These are phyloP conservation scores for Diaporthe citri DNA, from an alignment of 2,329 filamentous ascomycete species.

Conservation along the genomic window DNA sequence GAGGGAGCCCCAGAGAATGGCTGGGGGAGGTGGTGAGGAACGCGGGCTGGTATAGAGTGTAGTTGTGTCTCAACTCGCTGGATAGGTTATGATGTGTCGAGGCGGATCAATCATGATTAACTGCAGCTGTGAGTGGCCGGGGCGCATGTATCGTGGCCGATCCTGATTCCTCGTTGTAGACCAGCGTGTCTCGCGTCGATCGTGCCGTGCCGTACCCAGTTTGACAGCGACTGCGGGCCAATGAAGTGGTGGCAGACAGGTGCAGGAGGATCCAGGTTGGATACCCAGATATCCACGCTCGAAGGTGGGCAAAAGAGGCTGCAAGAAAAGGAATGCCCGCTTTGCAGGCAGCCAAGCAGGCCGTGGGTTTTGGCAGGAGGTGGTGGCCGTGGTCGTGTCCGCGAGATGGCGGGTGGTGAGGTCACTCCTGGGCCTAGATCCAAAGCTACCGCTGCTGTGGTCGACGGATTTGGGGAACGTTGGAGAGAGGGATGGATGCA, in stretches of 20 bases:
- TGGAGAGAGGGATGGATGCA: constrained; percentile 32
- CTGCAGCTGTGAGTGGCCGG: constrained; percentile 29
- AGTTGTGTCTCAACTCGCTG: constrained; percentile 37
- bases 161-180: constrained; percentile 38
- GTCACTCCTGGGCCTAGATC: constrained; percentile 27
- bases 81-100: constrained; percentile 37
- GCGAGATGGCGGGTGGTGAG: constrained; percentile 31
- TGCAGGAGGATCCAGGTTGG: constrained; percentile 30
- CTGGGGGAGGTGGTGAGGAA: constrained; percentile 43
- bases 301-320: constrained; percentile 1
- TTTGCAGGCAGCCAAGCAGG: constrained; percentile 28
- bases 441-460: constrained; percentile 31
- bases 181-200: constrained; percentile 40
- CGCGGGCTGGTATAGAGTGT: constrained; percentile 35
- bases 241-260: constrained; percentile 31
- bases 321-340: constrained; percentile 4
- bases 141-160: constrained; percentile 39
- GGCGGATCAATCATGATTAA: constrained; percentile 38
- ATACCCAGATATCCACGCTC: constrained; percentile 25
- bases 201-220: constrained; percentile 36
- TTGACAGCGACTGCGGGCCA: constrained; percentile 35
- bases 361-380: background rate
- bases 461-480: constrained; percentile 30
- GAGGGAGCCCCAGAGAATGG: constrained; percentile 13
- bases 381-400: constrained; percentile 13